Evolutionary conservation across 495 filamentous ascomycete species (phyloP).

Genomic region (Beverwykella pulmonaria): DNA sequence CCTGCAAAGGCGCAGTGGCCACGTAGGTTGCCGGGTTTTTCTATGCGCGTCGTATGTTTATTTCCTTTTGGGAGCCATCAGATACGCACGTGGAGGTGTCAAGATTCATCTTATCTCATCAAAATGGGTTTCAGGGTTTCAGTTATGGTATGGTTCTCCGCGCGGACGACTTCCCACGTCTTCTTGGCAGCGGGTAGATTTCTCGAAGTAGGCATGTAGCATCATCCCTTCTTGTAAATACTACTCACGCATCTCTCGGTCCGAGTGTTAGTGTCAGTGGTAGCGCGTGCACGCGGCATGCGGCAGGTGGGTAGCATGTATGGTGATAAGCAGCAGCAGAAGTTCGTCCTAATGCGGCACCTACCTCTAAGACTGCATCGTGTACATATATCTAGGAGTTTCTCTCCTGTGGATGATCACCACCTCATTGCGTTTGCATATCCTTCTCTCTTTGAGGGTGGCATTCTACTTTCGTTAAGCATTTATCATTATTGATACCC

Average conservation of each 20-base stretch:
- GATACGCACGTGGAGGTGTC: background rate
- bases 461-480: conserved; percentile 1
- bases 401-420: background rate
- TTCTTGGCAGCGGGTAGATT: background rate
- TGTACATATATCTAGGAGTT: background rate
- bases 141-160: background rate
- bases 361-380: background rate
- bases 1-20: background rate
- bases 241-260: background rate
- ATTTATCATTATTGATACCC: conserved; percentile 1
- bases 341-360: background rate
- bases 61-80: background rate
- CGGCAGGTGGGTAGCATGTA: background rate
- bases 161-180: background rate
- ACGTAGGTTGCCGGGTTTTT: background rate
- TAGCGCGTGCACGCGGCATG: background rate
- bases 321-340: background rate
- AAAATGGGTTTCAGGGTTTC: background rate
- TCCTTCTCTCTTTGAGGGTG: conserved; percentile 1
- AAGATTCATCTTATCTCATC: background rate
- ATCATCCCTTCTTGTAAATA: background rate
- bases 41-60: background rate
- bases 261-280: background rate
- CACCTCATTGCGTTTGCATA: background rate
- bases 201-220: background rate